Conservation (phyloP, 2,329 filamentous ascomycete genomes). For the Fusarium chaquense region DNA sequence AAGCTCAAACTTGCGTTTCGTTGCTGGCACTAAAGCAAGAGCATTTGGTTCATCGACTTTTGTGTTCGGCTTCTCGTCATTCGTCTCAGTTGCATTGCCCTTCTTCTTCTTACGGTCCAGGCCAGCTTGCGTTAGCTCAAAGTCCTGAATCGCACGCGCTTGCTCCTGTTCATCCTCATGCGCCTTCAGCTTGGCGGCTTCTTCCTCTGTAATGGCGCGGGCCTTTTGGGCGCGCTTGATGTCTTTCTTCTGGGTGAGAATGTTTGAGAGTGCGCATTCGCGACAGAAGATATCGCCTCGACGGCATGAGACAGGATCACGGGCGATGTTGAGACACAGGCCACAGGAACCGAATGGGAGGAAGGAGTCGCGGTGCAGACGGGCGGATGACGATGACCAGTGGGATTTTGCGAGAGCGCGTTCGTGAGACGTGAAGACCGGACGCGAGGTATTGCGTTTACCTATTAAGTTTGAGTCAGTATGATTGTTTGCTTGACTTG, state of each 20-base stretch:
- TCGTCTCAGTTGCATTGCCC: slow-evolving; percentile 56
- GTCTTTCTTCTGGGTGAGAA: slow-evolving; percentile 92
- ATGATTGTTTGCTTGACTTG: neutral
- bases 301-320: slow-evolving; percentile 84
- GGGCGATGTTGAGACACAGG: slow-evolving; percentile 84
- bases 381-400: slow-evolving; percentile 87
- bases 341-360: slow-evolving; percentile 90
- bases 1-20: slow-evolving; percentile 79
- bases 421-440: slow-evolving; percentile 95
- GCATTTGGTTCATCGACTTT: slow-evolving; percentile 12
- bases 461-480: slow-evolving; percentile 54
- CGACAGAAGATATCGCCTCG: slow-evolving; percentile 93
- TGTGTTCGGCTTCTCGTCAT: slow-evolving; percentile 3
- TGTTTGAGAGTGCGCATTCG: slow-evolving; percentile 90
- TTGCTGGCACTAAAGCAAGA: slow-evolving; percentile 38
- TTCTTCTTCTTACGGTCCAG: slow-evolving; percentile 57
- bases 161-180: slow-evolving; percentile 76
- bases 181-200: slow-evolving; percentile 70
- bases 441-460: slow-evolving; percentile 91
- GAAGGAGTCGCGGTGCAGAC: slow-evolving; percentile 89
- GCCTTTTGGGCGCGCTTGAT: slow-evolving; percentile 83
- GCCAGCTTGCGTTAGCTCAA: slow-evolving; percentile 86
- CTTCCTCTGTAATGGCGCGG: slow-evolving; percentile 70
- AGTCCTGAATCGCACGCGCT: slow-evolving; percentile 79
- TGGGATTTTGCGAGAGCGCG: slow-evolving; percentile 82